phyloP scores from a whole-genome alignment of 2,329 filamentous ascomycete genomes.

The Sarocladium strictum region DNA sequence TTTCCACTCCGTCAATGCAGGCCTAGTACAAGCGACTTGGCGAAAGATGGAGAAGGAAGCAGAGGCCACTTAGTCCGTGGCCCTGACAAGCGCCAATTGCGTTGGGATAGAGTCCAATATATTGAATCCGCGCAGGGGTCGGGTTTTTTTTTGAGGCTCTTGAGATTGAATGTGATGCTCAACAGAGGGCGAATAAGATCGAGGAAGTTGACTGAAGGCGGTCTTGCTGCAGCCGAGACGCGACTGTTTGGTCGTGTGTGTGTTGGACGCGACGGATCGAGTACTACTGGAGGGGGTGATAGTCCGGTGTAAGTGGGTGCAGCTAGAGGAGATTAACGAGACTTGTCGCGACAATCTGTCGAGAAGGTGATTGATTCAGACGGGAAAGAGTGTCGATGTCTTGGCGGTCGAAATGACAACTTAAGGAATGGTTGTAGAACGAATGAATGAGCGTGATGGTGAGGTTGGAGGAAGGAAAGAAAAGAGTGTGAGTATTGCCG shows the following conservation, averaged over 20 bases:
- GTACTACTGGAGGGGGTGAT: constrained; percentile 1
- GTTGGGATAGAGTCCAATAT: not conserved
- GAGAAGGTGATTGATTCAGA: not conserved
- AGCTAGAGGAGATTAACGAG: not conserved
- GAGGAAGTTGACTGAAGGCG: not conserved
- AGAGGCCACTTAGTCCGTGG: not conserved
- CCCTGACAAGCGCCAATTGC: constrained; percentile 2
- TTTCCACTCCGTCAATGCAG: constrained; percentile 2
- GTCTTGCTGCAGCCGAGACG: constrained; percentile 1
- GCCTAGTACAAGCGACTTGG: not conserved
- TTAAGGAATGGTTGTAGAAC: not conserved
- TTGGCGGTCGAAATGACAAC: not conserved
- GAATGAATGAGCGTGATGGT: not conserved
- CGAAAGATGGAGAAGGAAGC: not conserved
- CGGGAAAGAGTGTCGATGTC: not conserved
- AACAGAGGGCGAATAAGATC: not conserved
- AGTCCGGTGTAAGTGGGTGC: constrained; percentile 1
- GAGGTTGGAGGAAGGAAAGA: not conserved
- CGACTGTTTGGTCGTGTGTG: constrained; percentile 7
- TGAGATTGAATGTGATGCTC: not conserved
- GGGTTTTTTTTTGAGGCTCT: not conserved
- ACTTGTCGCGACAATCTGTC: not conserved
- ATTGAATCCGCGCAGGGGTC: not conserved
- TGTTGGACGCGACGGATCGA: constrained; percentile 1
- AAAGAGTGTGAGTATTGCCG: not conserved